Base-by-base conservation (phyloP, 345 rosid genomes). In the Heritiera littoralis region DNA sequence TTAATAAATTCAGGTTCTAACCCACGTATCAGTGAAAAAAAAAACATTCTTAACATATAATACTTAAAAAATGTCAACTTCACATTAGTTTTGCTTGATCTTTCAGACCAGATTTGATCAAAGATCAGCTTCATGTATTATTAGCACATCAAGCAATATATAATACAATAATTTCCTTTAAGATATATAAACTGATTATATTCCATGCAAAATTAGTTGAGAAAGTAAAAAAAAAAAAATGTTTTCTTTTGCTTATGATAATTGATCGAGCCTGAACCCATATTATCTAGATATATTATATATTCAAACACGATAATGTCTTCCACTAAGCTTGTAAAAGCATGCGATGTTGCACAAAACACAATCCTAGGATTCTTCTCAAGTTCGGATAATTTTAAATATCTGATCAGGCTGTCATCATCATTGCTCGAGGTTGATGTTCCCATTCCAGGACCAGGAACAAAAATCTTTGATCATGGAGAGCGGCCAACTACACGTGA, bases 291-390 rank as follows among this genome's bases (percentile, higher is more conserved):
- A 71, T 51, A 70, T 48, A 59, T 23, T 41, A 41, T 41, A 41
- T 41, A 41, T 41, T 41, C 38, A 35, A 35, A 35, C 38, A 23
- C 18, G 58, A 76, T 66, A 20, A 66, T 77, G 74, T 67, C 56
- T 67, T 23, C 56, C 74, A 55, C 80, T 77, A 67, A 38, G 45
- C 14, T 12, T 77, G 35, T 65, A 17, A 13, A 30, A 52, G 32
- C 77, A 74, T 58, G 61, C 41, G 79, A 35, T 43, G 59, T 13
- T n/a, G 52, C 81, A 35, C 51, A 76, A 38, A 59, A 48, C 77
- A 74, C 80, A 52, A 61, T 58, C 64, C 49, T 76, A 20, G 65
- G 79, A 54, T 78, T 84, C 71, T 73, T 43, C 28, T 43, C 61
- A 63, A 76, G 17, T 49, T 60, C 38, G 63, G 76, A 35, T 56